Percentiles rank a stretch among this genome's conserved stretches.
These are phyloP conservation scores for Penstemon davidsonii DNA, from an alignment of 257 asterid genomes.

Conservation along the genomic window DNA sequence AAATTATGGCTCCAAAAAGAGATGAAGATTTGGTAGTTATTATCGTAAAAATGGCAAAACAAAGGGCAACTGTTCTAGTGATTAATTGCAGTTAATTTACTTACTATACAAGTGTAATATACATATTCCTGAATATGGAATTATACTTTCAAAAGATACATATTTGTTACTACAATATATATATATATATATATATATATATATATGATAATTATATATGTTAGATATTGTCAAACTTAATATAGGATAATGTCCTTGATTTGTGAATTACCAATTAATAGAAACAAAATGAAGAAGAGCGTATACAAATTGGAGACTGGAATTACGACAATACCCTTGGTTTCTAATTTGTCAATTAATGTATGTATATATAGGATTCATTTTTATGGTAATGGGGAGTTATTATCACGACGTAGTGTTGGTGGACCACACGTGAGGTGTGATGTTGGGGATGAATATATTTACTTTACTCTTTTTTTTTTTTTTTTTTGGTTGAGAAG, in stretches of 20 bases:
- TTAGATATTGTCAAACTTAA: not conserved
- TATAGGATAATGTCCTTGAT: not conserved
- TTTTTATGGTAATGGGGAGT: slow-evolving; percentile 26
- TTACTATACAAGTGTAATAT: too few species aligned
- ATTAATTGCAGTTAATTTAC: too few species aligned
- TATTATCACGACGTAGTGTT: slow-evolving; percentile 27
- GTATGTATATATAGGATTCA: not conserved
- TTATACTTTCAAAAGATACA: too few species aligned
- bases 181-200: too few species aligned
- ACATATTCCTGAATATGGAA: too few species aligned
- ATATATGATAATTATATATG: too few species aligned
- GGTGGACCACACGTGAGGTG: slow-evolving; percentile 62
- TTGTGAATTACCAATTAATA: not conserved
- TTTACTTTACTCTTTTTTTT: too few species aligned
- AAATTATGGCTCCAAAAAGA: slow-evolving; percentile 57
- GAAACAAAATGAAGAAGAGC: not conserved
- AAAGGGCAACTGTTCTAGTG: not conserved
- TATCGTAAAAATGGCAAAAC: slow-evolving; percentile 9
- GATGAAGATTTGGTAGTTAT: slow-evolving; percentile 27
- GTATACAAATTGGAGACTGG: not conserved
- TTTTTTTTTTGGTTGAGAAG: too few species aligned
- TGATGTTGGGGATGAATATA: slow-evolving; percentile 37
- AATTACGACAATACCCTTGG: slow-evolving; percentile 15
- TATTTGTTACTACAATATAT: too few species aligned
- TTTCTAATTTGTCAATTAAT: not conserved